Base-by-base conservation (phyloP, 176 grass and related monocot species). In the Oryza glaberrima region DNA sequence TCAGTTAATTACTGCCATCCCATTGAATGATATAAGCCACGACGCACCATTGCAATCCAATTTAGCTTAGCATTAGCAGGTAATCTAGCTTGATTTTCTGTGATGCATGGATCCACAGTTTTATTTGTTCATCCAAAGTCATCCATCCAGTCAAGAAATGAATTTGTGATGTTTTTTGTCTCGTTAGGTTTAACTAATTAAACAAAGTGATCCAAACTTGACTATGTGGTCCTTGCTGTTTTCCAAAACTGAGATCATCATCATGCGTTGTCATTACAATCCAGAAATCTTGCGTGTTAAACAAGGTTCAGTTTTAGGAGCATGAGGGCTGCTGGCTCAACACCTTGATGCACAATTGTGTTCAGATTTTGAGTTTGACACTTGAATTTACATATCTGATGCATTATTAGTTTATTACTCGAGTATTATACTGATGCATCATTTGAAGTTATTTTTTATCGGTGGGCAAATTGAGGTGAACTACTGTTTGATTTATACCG, bases 61-160 rank as follows among this genome's bases (percentile, higher is more conserved):
- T 80, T 83, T 79, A 85, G 81, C 61, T 75, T 75, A 83, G 69
- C 51, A 51, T 79, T 79, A 76, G 76, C 70, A 76, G 89, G 76
- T 87, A 76, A 76, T 76, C 64, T 75, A 83, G 84, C 48, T 7
- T 7, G 75, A 64, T 26, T 76, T 76, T 61, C 14, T 48, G 56
- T 83, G 63, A 69, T 67, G 4, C 44, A 67, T 58, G 19, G 54
- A 58, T 77, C 73, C 47, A 90, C 80, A 83, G 70, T 70, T 75
- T 83, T 87, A 70, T 75, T 83, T 83, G 80, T 87, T 80, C 76
- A 82, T 36, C 58, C 28, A 36, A 76, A 75, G 65, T 40, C n/a
- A 69, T 47, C 67, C 30, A 22, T 75, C 74, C 6, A 34, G 70
- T 80, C 70, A 20, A 70, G 2, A 72, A 64, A 54, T 35, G 32